These are phyloP conservation scores for Rutidosis leptorrhynchoides DNA, from an alignment of 129 eudicot genomes.

Conservation along the genomic window DNA sequence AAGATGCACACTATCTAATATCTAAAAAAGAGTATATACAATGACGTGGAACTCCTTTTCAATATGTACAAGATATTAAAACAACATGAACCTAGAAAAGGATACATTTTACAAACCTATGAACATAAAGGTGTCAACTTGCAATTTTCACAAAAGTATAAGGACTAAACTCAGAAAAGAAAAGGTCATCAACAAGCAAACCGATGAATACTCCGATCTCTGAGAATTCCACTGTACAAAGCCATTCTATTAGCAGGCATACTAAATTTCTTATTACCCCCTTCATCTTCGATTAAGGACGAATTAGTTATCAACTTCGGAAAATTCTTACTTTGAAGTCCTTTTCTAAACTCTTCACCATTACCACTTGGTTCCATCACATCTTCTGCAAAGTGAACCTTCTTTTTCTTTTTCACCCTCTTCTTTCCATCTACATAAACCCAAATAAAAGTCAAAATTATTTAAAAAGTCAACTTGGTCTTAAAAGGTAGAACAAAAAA, in stretches of 20 bases:
- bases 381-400: conserved; percentile 77
- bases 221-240: conserved; percentile 68
- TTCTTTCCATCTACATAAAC: conserved; percentile 40
- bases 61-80: background rate
- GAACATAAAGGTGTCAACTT: conserved; percentile 17
- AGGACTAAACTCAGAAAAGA: background rate
- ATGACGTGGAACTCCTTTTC: background rate
- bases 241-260: conserved; percentile 80
- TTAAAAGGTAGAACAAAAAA: conserved; percentile 6
- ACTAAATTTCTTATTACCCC: conserved; percentile 28
- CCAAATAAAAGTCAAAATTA: conserved; percentile 1
- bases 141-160: conserved; percentile 9
- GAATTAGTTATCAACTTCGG: conserved; percentile 20
- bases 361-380: conserved; percentile 82
- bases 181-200: conserved; percentile 46
- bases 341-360: conserved; percentile 64
- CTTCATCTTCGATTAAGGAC: conserved; percentile 30
- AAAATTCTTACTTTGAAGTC: conserved; percentile 23
- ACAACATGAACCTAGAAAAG: conserved; percentile 10
- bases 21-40: too few species aligned
- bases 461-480: background rate
- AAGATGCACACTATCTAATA: background rate
- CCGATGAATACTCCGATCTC: conserved; percentile 54
- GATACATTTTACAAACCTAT: background rate
- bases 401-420: conserved; percentile 62